phyloP scores from a whole-genome alignment of 371 early-diverging fungal genomes.

The Mortierella polycephala region DNA sequence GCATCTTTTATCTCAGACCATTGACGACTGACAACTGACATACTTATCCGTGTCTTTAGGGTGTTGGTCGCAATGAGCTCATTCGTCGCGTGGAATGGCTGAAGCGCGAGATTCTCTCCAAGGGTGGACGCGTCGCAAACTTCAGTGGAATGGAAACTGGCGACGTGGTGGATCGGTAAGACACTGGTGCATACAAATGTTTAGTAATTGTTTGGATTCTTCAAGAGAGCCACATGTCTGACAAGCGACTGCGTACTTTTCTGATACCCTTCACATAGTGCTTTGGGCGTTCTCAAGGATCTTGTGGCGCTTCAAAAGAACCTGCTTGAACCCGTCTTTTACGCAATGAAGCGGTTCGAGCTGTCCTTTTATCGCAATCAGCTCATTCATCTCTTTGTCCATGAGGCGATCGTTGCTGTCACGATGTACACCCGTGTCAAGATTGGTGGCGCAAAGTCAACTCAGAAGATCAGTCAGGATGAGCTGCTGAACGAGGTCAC shows the following conservation, averaged over 20 bases:
- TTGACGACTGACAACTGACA: neutral
- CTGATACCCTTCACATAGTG: constrained; percentile 57
- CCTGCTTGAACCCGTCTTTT: constrained; percentile 88
- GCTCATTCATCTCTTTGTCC: constrained; percentile 84
- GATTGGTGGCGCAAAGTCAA: constrained; percentile 73
- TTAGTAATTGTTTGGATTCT: neutral
- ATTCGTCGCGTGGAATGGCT: constrained; percentile 87
- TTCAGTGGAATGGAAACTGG: constrained; percentile 78
- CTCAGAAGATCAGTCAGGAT: constrained; percentile 63
- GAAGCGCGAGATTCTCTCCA: constrained; percentile 70
- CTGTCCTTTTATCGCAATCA: constrained; percentile 89
- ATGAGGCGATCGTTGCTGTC: constrained; percentile 84
- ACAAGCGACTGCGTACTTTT: constrained; percentile 13
- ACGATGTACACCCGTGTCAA: constrained; percentile 86
- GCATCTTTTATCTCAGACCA: too few species aligned
- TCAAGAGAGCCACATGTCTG: neutral
- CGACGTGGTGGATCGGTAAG: constrained; percentile 72
- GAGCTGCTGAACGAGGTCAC: constrained; percentile 75
- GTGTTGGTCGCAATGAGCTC: constrained; percentile 85
- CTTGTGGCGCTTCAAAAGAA: constrained; percentile 82
- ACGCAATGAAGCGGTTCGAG: constrained; percentile 87
- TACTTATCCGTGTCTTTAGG: constrained; percentile 34
- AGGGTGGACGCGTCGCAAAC: constrained; percentile 88
- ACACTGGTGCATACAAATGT: too few species aligned
- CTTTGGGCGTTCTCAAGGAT: constrained; percentile 77